Conservation (phyloP, 257 asterid species). For the Eustoma russellianum region DNA sequence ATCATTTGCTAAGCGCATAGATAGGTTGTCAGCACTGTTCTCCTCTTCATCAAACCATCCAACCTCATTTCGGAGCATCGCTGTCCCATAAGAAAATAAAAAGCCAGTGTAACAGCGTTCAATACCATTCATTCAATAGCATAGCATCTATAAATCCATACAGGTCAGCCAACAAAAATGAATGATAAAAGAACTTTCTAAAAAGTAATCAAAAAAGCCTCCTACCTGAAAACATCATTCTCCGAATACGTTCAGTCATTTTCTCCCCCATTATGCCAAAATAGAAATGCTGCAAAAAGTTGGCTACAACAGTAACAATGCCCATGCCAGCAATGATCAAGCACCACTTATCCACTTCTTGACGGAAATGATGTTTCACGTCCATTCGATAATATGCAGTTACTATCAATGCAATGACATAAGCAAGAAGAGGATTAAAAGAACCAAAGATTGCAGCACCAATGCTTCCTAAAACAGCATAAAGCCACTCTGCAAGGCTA, state of each 20-base stretch:
- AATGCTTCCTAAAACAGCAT: constrained; percentile 91
- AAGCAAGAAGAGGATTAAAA: constrained; percentile 89
- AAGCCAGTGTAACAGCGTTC: not conserved
- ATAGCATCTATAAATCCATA: not conserved
- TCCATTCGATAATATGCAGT: constrained; percentile 69
- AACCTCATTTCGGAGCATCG: constrained; percentile 99
- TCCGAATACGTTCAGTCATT: constrained; percentile 99
- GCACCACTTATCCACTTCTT: constrained; percentile 87
- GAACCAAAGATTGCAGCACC: constrained; percentile 99
- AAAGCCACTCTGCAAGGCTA: constrained; percentile 99
- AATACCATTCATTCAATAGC: not conserved
- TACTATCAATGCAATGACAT: constrained; percentile 78
- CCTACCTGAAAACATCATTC: constrained; percentile 98
- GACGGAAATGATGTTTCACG: constrained; percentile 39
- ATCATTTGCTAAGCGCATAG: constrained; percentile 98
- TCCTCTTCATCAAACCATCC: constrained; percentile 99
- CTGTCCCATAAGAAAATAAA: constrained; percentile 30
- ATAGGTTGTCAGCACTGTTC: constrained; percentile 95
- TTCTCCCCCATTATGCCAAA: constrained; percentile 99
- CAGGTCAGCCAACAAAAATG: constrained; percentile 3
- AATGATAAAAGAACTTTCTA: constrained; percentile 9
- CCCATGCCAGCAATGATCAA: constrained; percentile 95
- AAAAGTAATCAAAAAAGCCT: not conserved
- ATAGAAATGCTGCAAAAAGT: constrained; percentile 96
- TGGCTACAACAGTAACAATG: constrained; percentile 83